phyloP scores from a whole-genome alignment of 2,329 filamentous ascomycete species.

The Sordariomycetes sp. region DNA sequence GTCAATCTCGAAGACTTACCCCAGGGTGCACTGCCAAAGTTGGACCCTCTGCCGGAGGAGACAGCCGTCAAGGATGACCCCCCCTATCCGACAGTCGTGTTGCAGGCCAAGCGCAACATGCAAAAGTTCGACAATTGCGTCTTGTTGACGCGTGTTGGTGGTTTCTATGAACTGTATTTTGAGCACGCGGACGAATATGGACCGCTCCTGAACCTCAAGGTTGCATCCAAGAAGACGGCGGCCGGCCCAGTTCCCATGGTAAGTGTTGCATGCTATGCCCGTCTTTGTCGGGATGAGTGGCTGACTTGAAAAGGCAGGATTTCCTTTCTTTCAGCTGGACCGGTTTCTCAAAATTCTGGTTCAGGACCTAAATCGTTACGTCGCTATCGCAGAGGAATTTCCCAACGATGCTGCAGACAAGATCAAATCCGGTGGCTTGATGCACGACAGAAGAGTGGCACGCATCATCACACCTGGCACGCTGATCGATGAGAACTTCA shows the following conservation, averaged over 20 bases:
- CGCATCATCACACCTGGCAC: conserved; percentile 91
- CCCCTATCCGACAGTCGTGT: conserved; percentile 76
- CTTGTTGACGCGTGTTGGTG: conserved; percentile 80
- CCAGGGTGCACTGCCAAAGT: conserved; percentile 32
- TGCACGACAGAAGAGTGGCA: conserved; percentile 78
- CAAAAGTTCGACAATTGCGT: conserved; percentile 84
- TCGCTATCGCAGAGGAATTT: conserved; percentile 91
- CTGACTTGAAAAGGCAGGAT: conserved; percentile 57
- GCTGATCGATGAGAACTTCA: conserved; percentile 93
- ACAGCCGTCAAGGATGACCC: conserved; percentile 29
- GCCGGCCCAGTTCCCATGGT: conserved; percentile 81
- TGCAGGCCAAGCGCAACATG: conserved; percentile 85
- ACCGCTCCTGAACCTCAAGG: conserved; percentile 78
- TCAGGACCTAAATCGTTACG: conserved; percentile 80
- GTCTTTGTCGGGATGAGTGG: conserved; percentile 7
- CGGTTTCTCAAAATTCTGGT: conserved; percentile 89
- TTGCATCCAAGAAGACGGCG: conserved; percentile 70
- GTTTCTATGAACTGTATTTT: conserved; percentile 98
- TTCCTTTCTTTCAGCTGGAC: conserved; percentile 88
- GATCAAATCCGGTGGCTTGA: conserved; percentile 64
- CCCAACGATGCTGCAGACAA: conserved; percentile 62
- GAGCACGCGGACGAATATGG: conserved; percentile 88
- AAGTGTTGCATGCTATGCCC: conserved; percentile 14
- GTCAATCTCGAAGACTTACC: conserved; percentile 48
- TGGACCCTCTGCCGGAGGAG: conserved; percentile 22